These are phyloP conservation scores for Xylaria sp. DNA, from an alignment of 2,329 filamentous ascomycete genomes.

Conservation along the genomic window DNA sequence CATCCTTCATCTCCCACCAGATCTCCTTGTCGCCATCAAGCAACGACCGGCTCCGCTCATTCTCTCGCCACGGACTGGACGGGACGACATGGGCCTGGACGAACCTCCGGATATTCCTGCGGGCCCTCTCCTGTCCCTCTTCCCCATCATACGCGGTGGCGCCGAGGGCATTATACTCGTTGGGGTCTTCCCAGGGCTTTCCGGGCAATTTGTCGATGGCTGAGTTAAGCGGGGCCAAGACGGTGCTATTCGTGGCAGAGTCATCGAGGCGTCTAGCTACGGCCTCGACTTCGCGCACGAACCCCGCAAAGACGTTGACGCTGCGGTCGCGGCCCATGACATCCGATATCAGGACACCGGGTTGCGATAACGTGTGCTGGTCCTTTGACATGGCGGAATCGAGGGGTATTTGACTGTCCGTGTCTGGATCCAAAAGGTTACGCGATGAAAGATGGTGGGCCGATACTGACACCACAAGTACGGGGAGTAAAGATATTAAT, in stretches of 20 bases:
- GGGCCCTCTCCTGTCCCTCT: slow-evolving; percentile 79
- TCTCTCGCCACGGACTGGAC: slow-evolving; percentile 77
- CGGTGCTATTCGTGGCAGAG: slow-evolving; percentile 75
- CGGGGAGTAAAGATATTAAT: slow-evolving; percentile 30
- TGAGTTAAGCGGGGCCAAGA: slow-evolving; percentile 87
- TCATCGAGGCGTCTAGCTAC: slow-evolving; percentile 76
- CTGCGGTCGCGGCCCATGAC: slow-evolving; percentile 81
- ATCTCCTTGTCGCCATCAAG: slow-evolving; percentile 72
- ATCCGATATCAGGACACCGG: slow-evolving; percentile 78
- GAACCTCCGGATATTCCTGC: slow-evolving; percentile 79
- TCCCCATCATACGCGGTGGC: slow-evolving; percentile 78
- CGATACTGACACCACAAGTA: slow-evolving; percentile 38
- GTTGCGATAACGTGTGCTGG: slow-evolving; percentile 45
- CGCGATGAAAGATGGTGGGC: slow-evolving; percentile 40
- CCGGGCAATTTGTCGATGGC: slow-evolving; percentile 80
- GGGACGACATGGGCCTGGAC: slow-evolving; percentile 87
- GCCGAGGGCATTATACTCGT: slow-evolving; percentile 76
- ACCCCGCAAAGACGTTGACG: slow-evolving; percentile 85
- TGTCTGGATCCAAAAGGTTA: slow-evolving; percentile 38
- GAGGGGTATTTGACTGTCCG: slow-evolving; percentile 46
- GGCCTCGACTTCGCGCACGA: slow-evolving; percentile 79
- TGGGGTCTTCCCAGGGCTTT: slow-evolving; percentile 86
- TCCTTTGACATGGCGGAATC: slow-evolving; percentile 34
- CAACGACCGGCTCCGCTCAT: slow-evolving; percentile 72
- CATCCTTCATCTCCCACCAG: slow-evolving; percentile 83